phyloP scores from a whole-genome alignment of 2,329 filamentous ascomycete species.

The Gremmenia infestans region DNA sequence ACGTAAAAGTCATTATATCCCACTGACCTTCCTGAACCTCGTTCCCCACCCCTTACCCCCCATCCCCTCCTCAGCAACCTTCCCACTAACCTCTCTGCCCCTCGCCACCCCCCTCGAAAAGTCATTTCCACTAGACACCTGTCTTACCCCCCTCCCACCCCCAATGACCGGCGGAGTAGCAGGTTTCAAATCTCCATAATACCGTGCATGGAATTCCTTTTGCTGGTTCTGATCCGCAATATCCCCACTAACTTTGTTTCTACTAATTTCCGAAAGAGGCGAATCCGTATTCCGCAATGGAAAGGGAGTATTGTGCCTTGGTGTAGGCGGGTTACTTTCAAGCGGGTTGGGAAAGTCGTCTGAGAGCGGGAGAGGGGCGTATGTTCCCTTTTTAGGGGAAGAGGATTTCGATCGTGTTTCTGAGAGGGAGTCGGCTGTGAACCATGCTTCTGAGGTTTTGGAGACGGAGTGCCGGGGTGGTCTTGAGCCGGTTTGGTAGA shows the following conservation, averaged over 20 bases:
- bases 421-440: constrained; percentile 27
- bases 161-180: constrained; percentile 51
- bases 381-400: constrained; percentile 23
- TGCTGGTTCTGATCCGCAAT: constrained; percentile 29
- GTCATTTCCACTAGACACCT: constrained; percentile 57
- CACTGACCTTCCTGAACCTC: constrained; percentile 36
- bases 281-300: constrained; percentile 20
- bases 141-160: constrained; percentile 36
- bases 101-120: constrained; percentile 35
- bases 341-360: constrained; percentile 48
- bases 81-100: constrained; percentile 63
- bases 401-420: constrained; percentile 23
- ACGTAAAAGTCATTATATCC: constrained; percentile 8
- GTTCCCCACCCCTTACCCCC: constrained; percentile 26
- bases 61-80: constrained; percentile 64
- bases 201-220: constrained; percentile 44
- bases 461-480: constrained; percentile 16
- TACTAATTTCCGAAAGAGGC: constrained; percentile 42
- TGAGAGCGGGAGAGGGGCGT: constrained; percentile 34
- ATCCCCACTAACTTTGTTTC: constrained; percentile 39
- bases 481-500: constrained; percentile 34
- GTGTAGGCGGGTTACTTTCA: constrained; percentile 43
- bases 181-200: constrained; percentile 54
- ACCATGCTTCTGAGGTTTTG: constrained; percentile 23
- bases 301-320: constrained; percentile 19